Percentiles rank a stretch among this genome's conserved stretches.
Evolutionary conservation across 2,329 filamentous ascomycete species (phyloP).

Genomic region (Verticillium tricorpus): DNA sequence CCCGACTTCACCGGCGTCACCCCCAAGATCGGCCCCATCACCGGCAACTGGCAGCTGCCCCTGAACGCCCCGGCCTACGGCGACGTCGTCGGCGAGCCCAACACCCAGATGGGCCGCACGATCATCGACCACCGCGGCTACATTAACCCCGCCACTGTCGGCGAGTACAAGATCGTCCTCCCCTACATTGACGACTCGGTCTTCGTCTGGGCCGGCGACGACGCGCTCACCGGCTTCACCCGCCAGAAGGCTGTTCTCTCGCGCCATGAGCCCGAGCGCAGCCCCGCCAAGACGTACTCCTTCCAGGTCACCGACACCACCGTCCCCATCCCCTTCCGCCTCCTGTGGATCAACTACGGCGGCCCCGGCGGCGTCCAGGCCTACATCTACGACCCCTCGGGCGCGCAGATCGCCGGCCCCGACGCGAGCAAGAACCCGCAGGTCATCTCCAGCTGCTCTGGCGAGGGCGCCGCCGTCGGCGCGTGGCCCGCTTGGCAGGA

Average conservation of each 20-base stretch:
- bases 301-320: neutral
- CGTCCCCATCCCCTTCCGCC: conserved; percentile 2
- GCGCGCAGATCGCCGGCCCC: neutral
- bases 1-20: neutral
- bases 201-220: conserved; percentile 2
- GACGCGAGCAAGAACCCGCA: neutral
- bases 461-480: neutral
- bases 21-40: neutral
- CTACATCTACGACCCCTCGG: neutral
- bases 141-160: neutral
- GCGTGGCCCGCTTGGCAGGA: neutral
- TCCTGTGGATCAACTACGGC: conserved; percentile 5
- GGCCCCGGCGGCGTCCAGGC: neutral
- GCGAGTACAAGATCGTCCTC: conserved; percentile 1
- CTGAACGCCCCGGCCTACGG: neutral
- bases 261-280: neutral
- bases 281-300: neutral
- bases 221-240: conserved; percentile 1
- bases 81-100: neutral
- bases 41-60: neutral
- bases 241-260: neutral
- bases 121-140: conserved; percentile 6
- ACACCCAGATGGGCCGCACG: conserved; percentile 1
- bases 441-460: neutral
- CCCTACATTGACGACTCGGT: neutral